Evolutionary conservation across 2,329 filamentous ascomycete genomes (phyloP).

Genomic region (Calonectria henricotiae): DNA sequence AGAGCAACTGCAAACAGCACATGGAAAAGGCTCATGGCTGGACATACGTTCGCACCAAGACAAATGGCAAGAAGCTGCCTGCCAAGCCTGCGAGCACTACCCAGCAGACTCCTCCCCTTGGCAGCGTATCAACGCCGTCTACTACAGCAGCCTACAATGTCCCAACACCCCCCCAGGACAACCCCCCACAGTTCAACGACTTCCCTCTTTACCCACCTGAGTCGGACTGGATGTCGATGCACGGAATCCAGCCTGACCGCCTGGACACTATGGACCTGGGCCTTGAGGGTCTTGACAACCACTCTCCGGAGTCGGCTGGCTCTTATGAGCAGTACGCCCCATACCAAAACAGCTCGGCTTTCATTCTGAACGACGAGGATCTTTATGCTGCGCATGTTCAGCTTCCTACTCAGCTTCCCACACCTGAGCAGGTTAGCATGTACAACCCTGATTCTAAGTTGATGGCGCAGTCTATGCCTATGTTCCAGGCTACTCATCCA

Average conservation of each 20-base stretch:
- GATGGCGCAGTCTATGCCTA: constrained; percentile 62
- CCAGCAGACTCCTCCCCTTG: constrained; percentile 73
- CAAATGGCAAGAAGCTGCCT: constrained; percentile 80
- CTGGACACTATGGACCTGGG: constrained; percentile 63
- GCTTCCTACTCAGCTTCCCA: constrained; percentile 67
- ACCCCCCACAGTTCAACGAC: constrained; percentile 58
- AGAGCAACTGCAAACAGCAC: constrained; percentile 98
- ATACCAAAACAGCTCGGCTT: constrained; percentile 75
- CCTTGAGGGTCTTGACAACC: constrained; percentile 59
- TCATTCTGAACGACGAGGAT: constrained; percentile 75
- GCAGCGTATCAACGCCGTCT: constrained; percentile 76
- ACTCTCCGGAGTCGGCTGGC: constrained; percentile 59
- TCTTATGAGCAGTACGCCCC: constrained; percentile 71
- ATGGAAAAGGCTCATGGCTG: constrained; percentile 98
- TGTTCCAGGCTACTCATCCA: constrained; percentile 52
- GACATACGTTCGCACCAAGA: constrained; percentile 93
- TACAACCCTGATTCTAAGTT: constrained; percentile 61
- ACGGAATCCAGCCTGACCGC: constrained; percentile 54
- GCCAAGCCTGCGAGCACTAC: constrained; percentile 65
- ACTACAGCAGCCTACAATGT: constrained; percentile 67
- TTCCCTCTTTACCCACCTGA: constrained; percentile 68
- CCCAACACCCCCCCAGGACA: constrained; percentile 73
- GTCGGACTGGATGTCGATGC: constrained; percentile 63
- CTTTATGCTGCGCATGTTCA: constrained; percentile 74
- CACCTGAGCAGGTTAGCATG: constrained; percentile 57